Base-by-base conservation (phyloP, 1,284 basidiomycete genomes). In the Cerioporus squamosus region DNA sequence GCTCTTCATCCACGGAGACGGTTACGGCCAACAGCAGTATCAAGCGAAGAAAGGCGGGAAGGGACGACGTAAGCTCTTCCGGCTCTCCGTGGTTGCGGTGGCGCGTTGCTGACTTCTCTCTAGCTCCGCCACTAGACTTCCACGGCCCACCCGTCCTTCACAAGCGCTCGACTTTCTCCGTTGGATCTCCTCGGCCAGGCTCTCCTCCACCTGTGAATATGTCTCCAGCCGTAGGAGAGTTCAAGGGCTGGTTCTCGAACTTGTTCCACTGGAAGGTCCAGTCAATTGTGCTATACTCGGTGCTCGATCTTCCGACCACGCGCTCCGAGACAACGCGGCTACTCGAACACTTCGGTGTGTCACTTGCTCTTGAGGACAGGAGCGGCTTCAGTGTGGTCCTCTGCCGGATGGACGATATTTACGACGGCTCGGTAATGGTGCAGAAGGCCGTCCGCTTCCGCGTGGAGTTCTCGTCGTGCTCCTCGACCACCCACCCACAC, bases 211-310 rank as follows among this genome's bases (percentile, higher is more conserved):
- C 56, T 15, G 62, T 63, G 18, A 67, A 78, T 33, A 74, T 74
- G 23, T 81, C 80, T 3, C 80, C 81, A 0, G 81, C 81, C n/a
- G 85, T 89, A n/a, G 85, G 87, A 60, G 88, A 91, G 70, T 86
- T 91, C 73, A 90, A 89, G 68, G 90, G 89, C 43, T 92, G 90
- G 90, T 90, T 92, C 70, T 89, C 89, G 8, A 91, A 87, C 65
- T 75, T 92, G 36, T 92, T 92, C 77, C 86, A 83, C 70, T 91
- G 88, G 88, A 87, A 85, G 63, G 76, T 78, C 33, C 81, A 89
- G 69, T 78, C 80, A 15, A 86, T 85, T 59, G 79, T 87, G n/a
- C 76, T 94, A 18, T 90, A 88, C 69, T 93, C 92, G 1, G 72
- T 77, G 12, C 81, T 89, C 60, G 83, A 88, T 62, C 74, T 88